phyloP scores from a whole-genome alignment of 257 asterid genomes.

The Scutellaria barbata region DNA sequence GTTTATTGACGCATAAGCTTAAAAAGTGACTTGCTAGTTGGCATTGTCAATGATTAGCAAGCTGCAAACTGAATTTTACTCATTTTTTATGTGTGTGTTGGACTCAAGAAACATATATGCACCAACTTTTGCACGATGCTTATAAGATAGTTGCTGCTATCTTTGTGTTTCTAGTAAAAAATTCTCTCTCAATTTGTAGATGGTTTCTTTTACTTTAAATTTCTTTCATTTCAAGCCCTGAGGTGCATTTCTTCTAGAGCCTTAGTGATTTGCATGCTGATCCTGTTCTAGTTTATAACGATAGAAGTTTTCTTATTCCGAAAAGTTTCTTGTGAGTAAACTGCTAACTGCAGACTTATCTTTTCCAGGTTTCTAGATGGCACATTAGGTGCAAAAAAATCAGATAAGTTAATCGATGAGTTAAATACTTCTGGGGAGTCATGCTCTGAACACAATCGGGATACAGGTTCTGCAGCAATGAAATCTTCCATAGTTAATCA shows the following conservation, averaged over 20 bases:
- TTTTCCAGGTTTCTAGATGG: constrained; percentile 78
- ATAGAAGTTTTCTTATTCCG: constrained; percentile 23
- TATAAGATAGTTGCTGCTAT: neutral
- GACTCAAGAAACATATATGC: constrained; percentile 22
- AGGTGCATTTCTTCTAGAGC: constrained; percentile 24
- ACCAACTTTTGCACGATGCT: neutral
- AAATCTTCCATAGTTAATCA: constrained; percentile 37
- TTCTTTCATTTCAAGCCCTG: constrained; percentile 15
- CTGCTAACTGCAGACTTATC: constrained; percentile 33
- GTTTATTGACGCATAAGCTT: constrained; percentile 22
- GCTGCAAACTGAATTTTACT: neutral
- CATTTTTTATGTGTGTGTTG: neutral
- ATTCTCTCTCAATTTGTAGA: neutral
- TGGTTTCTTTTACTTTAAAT: constrained; percentile 12
- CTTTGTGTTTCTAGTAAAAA: neutral
- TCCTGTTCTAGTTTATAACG: neutral
- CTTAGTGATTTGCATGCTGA: constrained; percentile 26
- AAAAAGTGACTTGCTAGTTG: neutral
- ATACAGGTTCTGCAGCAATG: constrained; percentile 40
- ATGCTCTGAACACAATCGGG: constrained; percentile 40
- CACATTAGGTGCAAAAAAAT: constrained; percentile 51
- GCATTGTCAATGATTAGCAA: constrained; percentile 20
- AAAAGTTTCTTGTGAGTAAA: constrained; percentile 6
- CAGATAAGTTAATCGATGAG: constrained; percentile 48
- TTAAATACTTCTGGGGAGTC: constrained; percentile 46